These are phyloP conservation scores for Phytophthora uliginosa DNA, from an alignment of 352 stramenopile genomes.

Conservation along the genomic window DNA sequence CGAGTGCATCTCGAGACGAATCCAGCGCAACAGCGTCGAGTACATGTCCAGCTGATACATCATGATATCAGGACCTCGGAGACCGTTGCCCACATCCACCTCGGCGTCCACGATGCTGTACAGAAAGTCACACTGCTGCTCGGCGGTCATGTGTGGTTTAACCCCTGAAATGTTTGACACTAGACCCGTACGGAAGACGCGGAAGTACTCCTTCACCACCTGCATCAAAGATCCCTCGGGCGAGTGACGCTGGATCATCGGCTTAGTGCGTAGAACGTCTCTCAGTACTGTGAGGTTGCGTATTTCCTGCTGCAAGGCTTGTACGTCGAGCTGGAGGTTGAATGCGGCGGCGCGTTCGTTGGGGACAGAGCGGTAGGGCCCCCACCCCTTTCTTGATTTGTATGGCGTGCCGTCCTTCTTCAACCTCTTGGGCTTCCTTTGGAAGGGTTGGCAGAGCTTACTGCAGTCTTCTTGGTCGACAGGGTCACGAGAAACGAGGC, in stretches of 20 bases:
- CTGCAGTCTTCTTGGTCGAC: background rate
- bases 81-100: background rate
- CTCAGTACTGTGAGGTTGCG: slow-evolving; percentile 33
- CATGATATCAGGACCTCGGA: background rate
- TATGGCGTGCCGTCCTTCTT: slow-evolving; percentile 11
- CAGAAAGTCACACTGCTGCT: slow-evolving; percentile 10
- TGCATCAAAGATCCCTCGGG: slow-evolving; percentile 14
- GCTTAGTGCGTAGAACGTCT: slow-evolving; percentile 5
- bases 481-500: background rate
- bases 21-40: slow-evolving; percentile 1
- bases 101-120: background rate
- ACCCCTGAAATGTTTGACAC: background rate
- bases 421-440: slow-evolving; percentile 3
- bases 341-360: slow-evolving; percentile 43
- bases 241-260: slow-evolving; percentile 14
- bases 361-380: slow-evolving; percentile 39
- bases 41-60: slow-evolving; percentile 1
- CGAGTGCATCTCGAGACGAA: background rate
- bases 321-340: slow-evolving; percentile 50
- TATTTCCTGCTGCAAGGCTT: slow-evolving; percentile 39
- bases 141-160: background rate
- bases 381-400: slow-evolving; percentile 27
- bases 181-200: slow-evolving; percentile 3
- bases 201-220: slow-evolving; percentile 23
- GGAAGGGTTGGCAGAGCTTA: background rate